A percentile compares a stretch with the other conserved stretches of the same genome.
These are phyloP conservation scores for Phytophthora ramorum DNA, from an alignment of 352 stramenopile genomes.

Conservation along the genomic window DNA sequence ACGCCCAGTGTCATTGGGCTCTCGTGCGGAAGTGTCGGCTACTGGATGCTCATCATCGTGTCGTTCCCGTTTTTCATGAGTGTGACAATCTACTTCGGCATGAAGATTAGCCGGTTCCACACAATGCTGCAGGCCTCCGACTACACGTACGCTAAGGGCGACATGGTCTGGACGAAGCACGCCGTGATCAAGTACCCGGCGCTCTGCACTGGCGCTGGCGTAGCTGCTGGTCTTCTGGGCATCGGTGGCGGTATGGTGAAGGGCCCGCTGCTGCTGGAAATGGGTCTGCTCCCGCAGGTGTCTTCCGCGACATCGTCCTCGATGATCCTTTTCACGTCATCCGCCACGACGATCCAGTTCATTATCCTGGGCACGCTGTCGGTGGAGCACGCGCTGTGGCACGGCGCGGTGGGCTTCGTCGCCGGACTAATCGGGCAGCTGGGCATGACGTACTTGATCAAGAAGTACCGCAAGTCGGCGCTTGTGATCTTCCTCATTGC, in stretches of 20 bases:
- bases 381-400: slow-evolving; percentile 90
- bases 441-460: slow-evolving; percentile 92
- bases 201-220: slow-evolving; percentile 72
- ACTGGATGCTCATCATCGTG: slow-evolving; percentile 67
- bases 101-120: slow-evolving; percentile 72
- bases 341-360: slow-evolving; percentile 95
- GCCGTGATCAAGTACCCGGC: slow-evolving; percentile 88
- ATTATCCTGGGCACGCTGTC: slow-evolving; percentile 94
- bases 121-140: slow-evolving; percentile 64
- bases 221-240: slow-evolving; percentile 79
- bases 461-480: slow-evolving; percentile 88
- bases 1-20: slow-evolving; percentile 78
- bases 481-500: slow-evolving; percentile 85
- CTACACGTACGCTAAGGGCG: slow-evolving; percentile 96
- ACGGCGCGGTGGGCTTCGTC: slow-evolving; percentile 93
- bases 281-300: slow-evolving; percentile 89
- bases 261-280: slow-evolving; percentile 90
- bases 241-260: slow-evolving; percentile 94
- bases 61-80: slow-evolving; percentile 78
- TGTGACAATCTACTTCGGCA: slow-evolving; percentile 79
- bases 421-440: slow-evolving; percentile 93
- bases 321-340: slow-evolving; percentile 96
- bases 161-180: slow-evolving; percentile 95
- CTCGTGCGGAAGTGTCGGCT: slow-evolving; percentile 65
- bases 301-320: slow-evolving; percentile 89